These are phyloP conservation scores for Dendryphion nanum DNA, from an alignment of 2,329 filamentous ascomycete species.

Conservation along the genomic window DNA sequence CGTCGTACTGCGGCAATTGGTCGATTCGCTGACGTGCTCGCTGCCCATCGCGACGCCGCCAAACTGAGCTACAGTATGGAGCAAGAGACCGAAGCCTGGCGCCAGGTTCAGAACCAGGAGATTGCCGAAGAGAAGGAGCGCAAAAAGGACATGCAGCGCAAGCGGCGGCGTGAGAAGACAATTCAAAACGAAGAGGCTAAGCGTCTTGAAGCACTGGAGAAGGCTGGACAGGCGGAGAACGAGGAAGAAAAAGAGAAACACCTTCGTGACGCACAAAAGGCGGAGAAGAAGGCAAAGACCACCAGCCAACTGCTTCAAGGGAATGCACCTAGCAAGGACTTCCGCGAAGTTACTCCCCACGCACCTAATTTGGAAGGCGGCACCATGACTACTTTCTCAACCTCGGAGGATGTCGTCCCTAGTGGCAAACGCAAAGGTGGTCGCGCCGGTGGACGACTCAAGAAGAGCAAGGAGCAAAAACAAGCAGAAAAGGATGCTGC, in stretches of 20 bases:
- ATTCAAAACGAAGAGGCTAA: constrained; percentile 85
- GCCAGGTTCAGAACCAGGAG: constrained; percentile 86
- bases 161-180: constrained; percentile 90
- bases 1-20: constrained; percentile 57
- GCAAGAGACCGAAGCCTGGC: constrained; percentile 77
- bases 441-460: constrained; percentile 62
- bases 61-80: constrained; percentile 73
- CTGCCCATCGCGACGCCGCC: constrained; percentile 66
- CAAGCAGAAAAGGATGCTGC: constrained; percentile 72
- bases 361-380: constrained; percentile 82
- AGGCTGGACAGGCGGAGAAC: constrained; percentile 75
- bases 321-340: constrained; percentile 70
- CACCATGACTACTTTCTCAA: constrained; percentile 80
- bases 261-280: constrained; percentile 81
- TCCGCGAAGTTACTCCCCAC: constrained; percentile 68
- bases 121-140: constrained; percentile 94
- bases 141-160: constrained; percentile 99
- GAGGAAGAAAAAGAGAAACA: constrained; percentile 79
- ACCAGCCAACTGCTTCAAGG: constrained; percentile 86
- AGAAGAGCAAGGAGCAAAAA: constrained; percentile 81
- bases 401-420: constrained; percentile 53
- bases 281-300: constrained; percentile 88
- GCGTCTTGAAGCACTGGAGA: constrained; percentile 74
- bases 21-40: constrained; percentile 59
- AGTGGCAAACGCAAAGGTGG: constrained; percentile 54